A percentile compares a stretch with the other conserved stretches of the same genome.
These are phyloP conservation scores for Lichtheimia corymbifera DNA, from an alignment of 371 early-diverging fungal species.

Conservation along the genomic window DNA sequence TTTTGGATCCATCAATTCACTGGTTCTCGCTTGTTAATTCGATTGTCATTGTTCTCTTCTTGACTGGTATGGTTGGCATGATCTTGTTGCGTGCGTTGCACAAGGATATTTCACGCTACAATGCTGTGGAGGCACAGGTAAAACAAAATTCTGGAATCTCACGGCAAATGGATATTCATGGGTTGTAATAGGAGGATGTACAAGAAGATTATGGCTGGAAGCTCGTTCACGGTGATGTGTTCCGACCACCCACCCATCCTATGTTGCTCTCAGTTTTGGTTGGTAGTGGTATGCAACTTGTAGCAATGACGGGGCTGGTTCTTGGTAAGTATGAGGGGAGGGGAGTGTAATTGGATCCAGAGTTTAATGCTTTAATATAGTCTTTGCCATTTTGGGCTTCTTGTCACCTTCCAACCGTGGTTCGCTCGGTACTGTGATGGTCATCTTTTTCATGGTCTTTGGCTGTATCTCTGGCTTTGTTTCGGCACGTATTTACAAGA, in stretches of 20 bases:
- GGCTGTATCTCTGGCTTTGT: conserved; percentile 85
- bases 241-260: conserved; percentile 78
- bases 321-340: conserved; percentile 30
- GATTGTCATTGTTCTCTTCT: conserved; percentile 81
- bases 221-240: conserved; percentile 92
- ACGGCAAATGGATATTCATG: too few relatives aligned
- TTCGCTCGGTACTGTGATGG: conserved; percentile 85
- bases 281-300: conserved; percentile 89
- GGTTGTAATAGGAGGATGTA: conserved; percentile 67
- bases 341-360: neutral
- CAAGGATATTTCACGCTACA: conserved; percentile 83
- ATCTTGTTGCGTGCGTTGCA: conserved; percentile 84
- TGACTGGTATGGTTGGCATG: conserved; percentile 87
- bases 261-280: conserved; percentile 84
- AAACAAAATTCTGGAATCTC: conserved; percentile 8
- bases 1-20: conserved; percentile 84
- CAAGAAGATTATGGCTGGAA: conserved; percentile 94
- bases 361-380: conserved; percentile 26
- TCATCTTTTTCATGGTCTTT: conserved; percentile 88
- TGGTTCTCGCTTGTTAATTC: conserved; percentile 85
- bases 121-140: conserved; percentile 66
- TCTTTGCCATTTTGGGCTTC: conserved; percentile 95
- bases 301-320: conserved; percentile 82
- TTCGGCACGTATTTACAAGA: conserved; percentile 92
- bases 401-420: conserved; percentile 94